phyloP scores from a whole-genome alignment of 768 basidiomycete species.

The Boletus coccyginus region DNA sequence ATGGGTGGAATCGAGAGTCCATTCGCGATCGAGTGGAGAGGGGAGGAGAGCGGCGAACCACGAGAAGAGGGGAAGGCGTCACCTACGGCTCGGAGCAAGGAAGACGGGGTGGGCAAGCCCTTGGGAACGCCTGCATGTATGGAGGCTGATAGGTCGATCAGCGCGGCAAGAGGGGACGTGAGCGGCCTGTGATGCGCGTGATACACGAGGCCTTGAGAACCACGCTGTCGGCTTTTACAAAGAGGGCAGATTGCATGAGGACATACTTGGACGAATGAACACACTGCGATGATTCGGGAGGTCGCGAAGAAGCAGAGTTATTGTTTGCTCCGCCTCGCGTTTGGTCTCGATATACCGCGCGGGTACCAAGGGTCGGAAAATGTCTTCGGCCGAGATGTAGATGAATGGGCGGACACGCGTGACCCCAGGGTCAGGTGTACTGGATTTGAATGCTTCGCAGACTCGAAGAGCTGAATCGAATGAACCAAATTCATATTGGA shows the following conservation, averaged over 20 bases:
- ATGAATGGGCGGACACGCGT: slow-evolving; percentile 65
- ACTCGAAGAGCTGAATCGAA: slow-evolving; percentile 60
- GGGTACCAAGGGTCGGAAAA: slow-evolving; percentile 84
- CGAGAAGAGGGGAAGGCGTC: slow-evolving; percentile 33
- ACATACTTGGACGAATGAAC: slow-evolving; percentile 87
- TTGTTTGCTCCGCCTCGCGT: slow-evolving; percentile 78
- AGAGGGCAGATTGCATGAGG: slow-evolving; percentile 9
- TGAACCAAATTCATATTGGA: slow-evolving; percentile 11
- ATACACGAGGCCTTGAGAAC: slow-evolving; percentile 79
- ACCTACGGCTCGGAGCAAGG: slow-evolving; percentile 53
- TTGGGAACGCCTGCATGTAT: slow-evolving; percentile 61
- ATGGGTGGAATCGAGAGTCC: slow-evolving; percentile 84
- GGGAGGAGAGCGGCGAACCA: slow-evolving; percentile 38
- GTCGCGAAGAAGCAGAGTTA: slow-evolving; percentile 50
- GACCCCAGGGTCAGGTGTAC: slow-evolving; percentile 33
- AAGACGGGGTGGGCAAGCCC: slow-evolving; percentile 62
- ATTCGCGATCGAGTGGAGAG: slow-evolving; percentile 69
- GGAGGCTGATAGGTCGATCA: slow-evolving; percentile 77
- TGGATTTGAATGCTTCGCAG: slow-evolving; percentile 69
- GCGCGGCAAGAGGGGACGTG: slow-evolving; percentile 77
- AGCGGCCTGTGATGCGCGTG: slow-evolving; percentile 93
- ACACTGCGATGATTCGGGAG: slow-evolving; percentile 59
- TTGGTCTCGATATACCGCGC: slow-evolving; percentile 91
- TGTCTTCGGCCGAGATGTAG: slow-evolving; percentile 87
- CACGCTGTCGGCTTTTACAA: slow-evolving; percentile 11